Evolutionary conservation across 176 grass and related monocot genomes (phyloP), one percentile per base, ranked within the genome.

Genomic region (Aegilops umbellulata): DNA sequence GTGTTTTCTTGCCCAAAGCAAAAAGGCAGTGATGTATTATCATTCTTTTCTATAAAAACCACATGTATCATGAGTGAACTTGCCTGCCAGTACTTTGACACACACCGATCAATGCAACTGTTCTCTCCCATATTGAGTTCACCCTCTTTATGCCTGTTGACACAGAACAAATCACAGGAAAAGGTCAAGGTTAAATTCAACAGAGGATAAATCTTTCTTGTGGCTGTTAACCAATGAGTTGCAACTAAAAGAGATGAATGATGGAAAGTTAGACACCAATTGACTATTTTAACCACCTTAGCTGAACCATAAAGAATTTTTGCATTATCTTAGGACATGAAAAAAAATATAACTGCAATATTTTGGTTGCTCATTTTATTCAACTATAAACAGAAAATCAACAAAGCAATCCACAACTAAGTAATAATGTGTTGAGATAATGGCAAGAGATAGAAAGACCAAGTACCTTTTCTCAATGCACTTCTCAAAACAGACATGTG

Each of bases 121-220:
- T 94, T 99, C 90, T 99, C 97, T 64, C 92, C 97, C 92, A 99
- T 94, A 70, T 99, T 97, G 79, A 99, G 89, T 88, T 99, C 97
- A 82, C 90, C 82, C 87, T 99, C 97, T 88, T 99, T 99, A 58
- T 98, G 83, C 90, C 97, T 98, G 79, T 31, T 65, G 30, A 87
- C 89, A 71, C 32, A 72, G 39, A 92, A 86, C 1, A 82, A 25
- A 76, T 46, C 2, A 20, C 27, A 58, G 2, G 3, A 24, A 47
- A 67, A 80, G 10, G 0, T 0, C 38, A 26, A 4, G 10, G 39
- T 79, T 57, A 38, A 84, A 70, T 83, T 53, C 15, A 58, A 60
- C 35, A 84, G 22, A 69, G 20, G 44, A 49, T 36, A 75, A 25
- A 76, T 36, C 70, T 6, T 49, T 67, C 26, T 25, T 26, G 11